phyloP scores from a whole-genome alignment of 345 rosid species.

The Punica granatum region DNA sequence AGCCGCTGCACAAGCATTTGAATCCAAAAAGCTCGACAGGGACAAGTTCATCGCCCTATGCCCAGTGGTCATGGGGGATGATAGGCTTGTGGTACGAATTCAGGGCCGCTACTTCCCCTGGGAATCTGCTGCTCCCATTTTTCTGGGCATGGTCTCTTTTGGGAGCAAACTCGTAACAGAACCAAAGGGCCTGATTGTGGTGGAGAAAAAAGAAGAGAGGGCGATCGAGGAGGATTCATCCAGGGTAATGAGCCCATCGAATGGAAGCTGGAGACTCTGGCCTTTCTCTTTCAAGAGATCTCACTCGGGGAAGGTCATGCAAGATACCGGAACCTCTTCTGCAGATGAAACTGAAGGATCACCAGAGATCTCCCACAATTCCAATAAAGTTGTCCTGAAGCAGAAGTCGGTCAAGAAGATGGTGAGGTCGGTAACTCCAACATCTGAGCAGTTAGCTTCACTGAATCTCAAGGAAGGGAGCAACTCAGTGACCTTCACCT shows the following conservation, averaged over 20 bases:
- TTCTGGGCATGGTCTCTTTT: constrained; percentile 42
- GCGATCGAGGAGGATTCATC: constrained; percentile 33
- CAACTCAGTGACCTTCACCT: constrained; percentile 69
- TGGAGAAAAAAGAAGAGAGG: constrained; percentile 36
- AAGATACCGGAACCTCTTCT: constrained; percentile 24
- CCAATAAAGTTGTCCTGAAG: constrained; percentile 22
- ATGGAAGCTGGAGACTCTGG: constrained; percentile 84
- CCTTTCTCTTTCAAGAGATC: constrained; percentile 61
- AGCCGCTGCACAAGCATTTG: constrained; percentile 60
- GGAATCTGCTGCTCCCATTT: constrained; percentile 52
- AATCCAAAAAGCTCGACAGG: constrained; percentile 42
- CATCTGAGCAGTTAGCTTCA: constrained; percentile 80
- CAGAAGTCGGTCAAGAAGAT: constrained; percentile 42
- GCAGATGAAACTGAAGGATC: constrained; percentile 21
- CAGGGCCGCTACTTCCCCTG: constrained; percentile 49
- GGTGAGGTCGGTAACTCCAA: constrained; percentile 53
- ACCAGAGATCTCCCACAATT: constrained; percentile 13
- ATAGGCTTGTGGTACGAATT: constrained; percentile 45
- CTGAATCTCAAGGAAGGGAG: constrained; percentile 74
- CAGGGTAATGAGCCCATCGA: constrained; percentile 24
- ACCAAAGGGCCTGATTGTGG: constrained; percentile 51
- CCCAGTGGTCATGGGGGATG: constrained; percentile 39
- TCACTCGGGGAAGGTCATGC: constrained; percentile 26
- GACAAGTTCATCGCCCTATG: constrained; percentile 42
- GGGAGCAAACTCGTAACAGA: constrained; percentile 37